These are phyloP conservation scores for Fusarium udum DNA, from an alignment of 2,329 filamentous ascomycete genomes.

Conservation along the genomic window DNA sequence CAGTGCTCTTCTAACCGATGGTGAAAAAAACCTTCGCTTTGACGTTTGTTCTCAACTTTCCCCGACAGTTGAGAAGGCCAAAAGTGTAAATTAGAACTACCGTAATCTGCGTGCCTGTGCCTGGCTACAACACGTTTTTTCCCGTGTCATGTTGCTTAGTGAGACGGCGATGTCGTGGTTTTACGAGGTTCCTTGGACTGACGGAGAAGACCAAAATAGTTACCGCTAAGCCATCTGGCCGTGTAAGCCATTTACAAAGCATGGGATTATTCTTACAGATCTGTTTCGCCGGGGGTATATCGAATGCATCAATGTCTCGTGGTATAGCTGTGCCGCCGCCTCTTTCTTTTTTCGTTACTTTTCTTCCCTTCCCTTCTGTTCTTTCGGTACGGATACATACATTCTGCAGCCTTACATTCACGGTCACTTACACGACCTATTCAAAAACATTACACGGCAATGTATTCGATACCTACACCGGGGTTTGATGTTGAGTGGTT, in stretches of 20 bases:
- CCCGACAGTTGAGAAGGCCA: conserved; percentile 29
- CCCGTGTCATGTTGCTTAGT: not conserved
- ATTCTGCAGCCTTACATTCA: conserved; percentile 32
- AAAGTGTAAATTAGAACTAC: conserved; percentile 17
- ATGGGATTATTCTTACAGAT: conserved; percentile 1
- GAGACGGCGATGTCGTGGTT: conserved; percentile 6
- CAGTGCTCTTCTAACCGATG: not conserved
- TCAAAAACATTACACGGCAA: not conserved
- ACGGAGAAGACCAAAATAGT: conserved; percentile 32
- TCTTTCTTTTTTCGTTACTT: not conserved
- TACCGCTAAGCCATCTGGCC: not conserved
- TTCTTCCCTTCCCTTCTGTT: not conserved
- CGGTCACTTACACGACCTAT: not conserved
- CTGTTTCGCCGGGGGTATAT: conserved; percentile 4
- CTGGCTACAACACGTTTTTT: conserved; percentile 3
- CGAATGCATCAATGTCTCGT: not conserved
- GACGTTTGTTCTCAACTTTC: not conserved
- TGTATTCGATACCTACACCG: conserved; percentile 1
- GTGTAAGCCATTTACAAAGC: conserved; percentile 8
- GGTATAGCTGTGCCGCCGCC: conserved; percentile 30
- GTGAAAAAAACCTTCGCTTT: not conserved
- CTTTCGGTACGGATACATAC: not conserved
- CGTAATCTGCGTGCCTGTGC: conserved; percentile 11
- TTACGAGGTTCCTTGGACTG: conserved; percentile 4
- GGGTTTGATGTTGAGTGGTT: conserved; percentile 31